Percentiles rank a stretch among this genome's conserved stretches.
Conservation (phyloP, 768 basidiomycete genomes). For the Cantharellus anzutake region DNA sequence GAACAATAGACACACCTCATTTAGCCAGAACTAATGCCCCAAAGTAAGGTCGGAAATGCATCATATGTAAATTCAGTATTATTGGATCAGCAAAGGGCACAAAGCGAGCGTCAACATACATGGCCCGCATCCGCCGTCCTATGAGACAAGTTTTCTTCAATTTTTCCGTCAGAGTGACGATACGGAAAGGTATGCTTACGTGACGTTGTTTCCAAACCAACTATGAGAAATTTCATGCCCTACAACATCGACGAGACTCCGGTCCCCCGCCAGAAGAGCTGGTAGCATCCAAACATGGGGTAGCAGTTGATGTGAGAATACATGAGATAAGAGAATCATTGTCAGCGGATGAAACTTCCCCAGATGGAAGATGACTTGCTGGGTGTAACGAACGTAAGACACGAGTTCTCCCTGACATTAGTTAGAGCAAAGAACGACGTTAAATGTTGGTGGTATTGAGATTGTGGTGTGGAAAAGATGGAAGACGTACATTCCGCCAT, state of each 20-base stretch:
- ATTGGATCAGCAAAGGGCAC: background rate
- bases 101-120: background rate
- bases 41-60: slow-evolving; percentile 13
- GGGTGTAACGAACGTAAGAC: slow-evolving; percentile 72
- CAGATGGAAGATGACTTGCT: slow-evolving; percentile 25
- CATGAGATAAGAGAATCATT: slow-evolving; percentile 1
- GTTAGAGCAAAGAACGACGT: background rate
- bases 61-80: background rate
- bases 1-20: slow-evolving; percentile 29
- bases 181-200: slow-evolving; percentile 22
- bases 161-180: background rate
- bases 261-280: slow-evolving; percentile 76
- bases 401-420: slow-evolving; percentile 56
- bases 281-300: background rate
- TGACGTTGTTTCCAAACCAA: slow-evolving; percentile 81
- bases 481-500: slow-evolving; percentile 54
- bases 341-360: background rate
- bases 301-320: background rate
- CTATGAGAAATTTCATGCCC: slow-evolving; percentile 63
- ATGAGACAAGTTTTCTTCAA: background rate
- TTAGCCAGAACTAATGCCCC: slow-evolving; percentile 55
- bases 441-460: too few relatives aligned
- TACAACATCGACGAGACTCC: slow-evolving; percentile 69
- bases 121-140: slow-evolving; percentile 32
- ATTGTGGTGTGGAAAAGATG: too few relatives aligned